Conservation (phyloP, 768 basidiomycete genomes). For the Holtermanniella nyarrowii region DNA sequence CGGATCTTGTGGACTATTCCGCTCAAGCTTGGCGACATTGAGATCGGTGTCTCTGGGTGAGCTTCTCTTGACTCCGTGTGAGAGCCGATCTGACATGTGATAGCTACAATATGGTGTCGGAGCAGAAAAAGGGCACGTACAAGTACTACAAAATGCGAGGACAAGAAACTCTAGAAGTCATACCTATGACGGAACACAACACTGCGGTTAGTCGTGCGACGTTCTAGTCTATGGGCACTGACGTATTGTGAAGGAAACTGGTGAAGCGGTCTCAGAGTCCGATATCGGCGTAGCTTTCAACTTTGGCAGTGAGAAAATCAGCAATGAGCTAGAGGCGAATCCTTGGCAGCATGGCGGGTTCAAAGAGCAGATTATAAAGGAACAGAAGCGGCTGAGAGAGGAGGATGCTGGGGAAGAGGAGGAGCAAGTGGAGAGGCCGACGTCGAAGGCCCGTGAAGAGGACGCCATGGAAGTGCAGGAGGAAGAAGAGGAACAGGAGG, state of each 20-base stretch:
- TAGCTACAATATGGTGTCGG: constrained; percentile 79
- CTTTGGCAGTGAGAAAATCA: constrained; percentile 36
- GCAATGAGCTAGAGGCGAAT: constrained; percentile 31
- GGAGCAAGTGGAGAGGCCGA: constrained; percentile 5
- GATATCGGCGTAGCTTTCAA: constrained; percentile 42
- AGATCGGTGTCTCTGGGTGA: constrained; percentile 42
- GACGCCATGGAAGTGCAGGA: too few species aligned
- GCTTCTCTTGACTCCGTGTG: not conserved
- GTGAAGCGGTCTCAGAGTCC: constrained; percentile 32
- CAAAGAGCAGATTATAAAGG: constrained; percentile 16
- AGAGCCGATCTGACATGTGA: constrained; percentile 2
- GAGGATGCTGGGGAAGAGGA: constrained; percentile 43
- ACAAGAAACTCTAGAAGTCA: constrained; percentile 67
- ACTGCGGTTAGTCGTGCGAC: constrained; percentile 52
- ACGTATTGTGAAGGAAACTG: constrained; percentile 30
- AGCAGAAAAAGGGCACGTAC: constrained; percentile 73
- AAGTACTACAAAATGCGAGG: constrained; percentile 72
- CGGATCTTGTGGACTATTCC: constrained; percentile 72
- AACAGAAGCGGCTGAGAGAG: constrained; percentile 21
- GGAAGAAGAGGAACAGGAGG: constrained; percentile 7
- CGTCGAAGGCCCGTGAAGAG: too few species aligned
- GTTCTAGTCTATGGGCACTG: not conserved
- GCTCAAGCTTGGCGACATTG: constrained; percentile 55
- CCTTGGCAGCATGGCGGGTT: constrained; percentile 29
- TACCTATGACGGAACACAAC: constrained; percentile 58